Base-by-base conservation (phyloP, 805 yeast species). In the Saccharomycopsis selenospora region DNA sequence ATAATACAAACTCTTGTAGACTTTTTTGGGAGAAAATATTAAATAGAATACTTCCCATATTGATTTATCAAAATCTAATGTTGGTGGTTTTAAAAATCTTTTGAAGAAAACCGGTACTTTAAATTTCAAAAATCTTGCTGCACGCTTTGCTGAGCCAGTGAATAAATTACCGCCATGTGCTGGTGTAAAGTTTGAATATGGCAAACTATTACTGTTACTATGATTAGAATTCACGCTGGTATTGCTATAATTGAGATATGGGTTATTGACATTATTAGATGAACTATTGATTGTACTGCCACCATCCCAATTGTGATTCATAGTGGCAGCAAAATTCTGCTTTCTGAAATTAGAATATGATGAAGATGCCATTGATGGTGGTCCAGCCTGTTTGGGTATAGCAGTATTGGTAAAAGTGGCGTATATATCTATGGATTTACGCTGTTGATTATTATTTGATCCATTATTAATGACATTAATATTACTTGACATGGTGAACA, bases 51-150 rank as follows among this genome's bases (percentile, higher is more conserved):
- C 82, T 62, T 90, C 97, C 96, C 96, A 90, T 51, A 80, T 73
- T 11, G 96, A 96, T 1, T 95, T 85, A 63, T 90, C 97, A 59
- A 89, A 85, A 65, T 90, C 96, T 47, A 89, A 70, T 0, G 95
- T 82, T 6, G 82, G 85, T 1, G 95, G 90, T 56, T 80, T 79
- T 54, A 83, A 68, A 36, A 82, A 62, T 45, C 86, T 63, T 52
- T 61, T 63, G 43, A 69, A 57, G 43, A 64, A 65, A 3, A 63
- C 53, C 13, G 73, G 73, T 6, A 66, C 43, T 43, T 55, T 57
- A 47, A 62, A 52, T 17, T 45, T 48, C 3, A 53, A 45, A 26
- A 49, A 46, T 13, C 48, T 29, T 4, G 52, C 42, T 10, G 54
- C 49, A 14, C 20, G 36, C 24, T 33, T 45, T 8, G 54, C 51